Percentiles rank a stretch among this genome's conserved stretches.
Evolutionary conservation across 2,329 filamentous ascomycete species (phyloP).

Genomic region (Talaromyces sp.): DNA sequence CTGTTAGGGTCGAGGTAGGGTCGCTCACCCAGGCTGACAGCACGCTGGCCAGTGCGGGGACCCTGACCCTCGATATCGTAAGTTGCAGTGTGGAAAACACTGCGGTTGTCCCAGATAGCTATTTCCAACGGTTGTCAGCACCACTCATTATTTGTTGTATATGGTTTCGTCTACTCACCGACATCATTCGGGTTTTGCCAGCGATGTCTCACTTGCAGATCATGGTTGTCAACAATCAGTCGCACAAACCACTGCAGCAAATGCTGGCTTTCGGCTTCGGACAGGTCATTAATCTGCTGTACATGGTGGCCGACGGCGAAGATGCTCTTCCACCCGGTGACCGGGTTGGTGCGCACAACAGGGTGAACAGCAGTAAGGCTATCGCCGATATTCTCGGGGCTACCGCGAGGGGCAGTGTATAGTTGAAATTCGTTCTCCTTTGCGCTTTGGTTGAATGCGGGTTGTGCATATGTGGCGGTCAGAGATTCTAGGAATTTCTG

Average conservation of each 20-base stretch:
- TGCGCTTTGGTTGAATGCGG: slow-evolving; percentile 27
- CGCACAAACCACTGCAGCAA: slow-evolving; percentile 32
- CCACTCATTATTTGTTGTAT: not conserved
- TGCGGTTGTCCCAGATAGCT: slow-evolving; percentile 58
- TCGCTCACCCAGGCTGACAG: slow-evolving; percentile 51
- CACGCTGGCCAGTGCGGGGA: slow-evolving; percentile 45
- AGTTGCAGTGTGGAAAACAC: slow-evolving; percentile 45
- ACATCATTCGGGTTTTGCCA: slow-evolving; percentile 42
- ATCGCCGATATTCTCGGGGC: slow-evolving; percentile 54
- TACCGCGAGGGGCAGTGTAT: slow-evolving; percentile 37
- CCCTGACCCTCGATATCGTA: slow-evolving; percentile 43
- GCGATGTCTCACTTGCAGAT: slow-evolving; percentile 35
- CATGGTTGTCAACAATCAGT: slow-evolving; percentile 38
- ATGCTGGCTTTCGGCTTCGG: slow-evolving; percentile 27
- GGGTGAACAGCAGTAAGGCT: slow-evolving; percentile 46
- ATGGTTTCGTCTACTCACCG: slow-evolving; percentile 18
- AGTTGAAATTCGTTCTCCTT: slow-evolving; percentile 26
- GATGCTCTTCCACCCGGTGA: slow-evolving; percentile 35
- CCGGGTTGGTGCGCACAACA: slow-evolving; percentile 51
- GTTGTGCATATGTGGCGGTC: slow-evolving; percentile 32
- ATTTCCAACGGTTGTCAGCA: slow-evolving; percentile 7
- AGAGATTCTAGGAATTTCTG: slow-evolving; percentile 27
- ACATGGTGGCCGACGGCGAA: slow-evolving; percentile 31
- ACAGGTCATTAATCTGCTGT: slow-evolving; percentile 29
- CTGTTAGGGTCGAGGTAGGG: slow-evolving; percentile 50